Percentiles rank a stretch among this genome's conserved stretches.
Conservation (phyloP, 495 filamentous ascomycete species). For the Talaromyces nanjingensis region DNA sequence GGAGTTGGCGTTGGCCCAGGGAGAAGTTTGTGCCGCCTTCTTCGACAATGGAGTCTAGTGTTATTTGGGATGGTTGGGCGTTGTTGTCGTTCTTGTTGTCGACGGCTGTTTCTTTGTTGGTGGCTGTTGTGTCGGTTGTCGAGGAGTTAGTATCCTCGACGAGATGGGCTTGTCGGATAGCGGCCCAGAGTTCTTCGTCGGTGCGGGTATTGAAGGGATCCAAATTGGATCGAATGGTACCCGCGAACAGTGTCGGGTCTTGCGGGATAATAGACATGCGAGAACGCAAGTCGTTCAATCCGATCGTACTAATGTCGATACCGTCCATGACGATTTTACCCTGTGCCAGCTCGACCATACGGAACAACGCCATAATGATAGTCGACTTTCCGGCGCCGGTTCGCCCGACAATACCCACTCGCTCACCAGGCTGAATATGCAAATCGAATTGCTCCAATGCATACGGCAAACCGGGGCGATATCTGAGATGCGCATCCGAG, state of each 20-base stretch:
- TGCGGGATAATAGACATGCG: conserved; percentile 21
- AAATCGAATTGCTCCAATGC: conserved; percentile 16
- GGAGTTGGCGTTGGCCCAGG: conserved; percentile 22
- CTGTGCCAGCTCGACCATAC: conserved; percentile 15
- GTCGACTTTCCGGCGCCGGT: conserved; percentile 23
- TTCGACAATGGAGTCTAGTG: conserved; percentile 13
- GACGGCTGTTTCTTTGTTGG: neutral
- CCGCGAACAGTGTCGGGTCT: conserved; percentile 20
- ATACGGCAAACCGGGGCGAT: conserved; percentile 14
- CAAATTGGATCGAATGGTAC: conserved; percentile 21
- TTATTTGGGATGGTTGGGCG: conserved; percentile 3
- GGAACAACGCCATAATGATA: conserved; percentile 19
- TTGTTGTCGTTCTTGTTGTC: neutral
- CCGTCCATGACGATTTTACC: conserved; percentile 20
- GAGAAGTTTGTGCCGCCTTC: conserved; percentile 20
- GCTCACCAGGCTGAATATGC: conserved; percentile 13
- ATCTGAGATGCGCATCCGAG: conserved; percentile 14
- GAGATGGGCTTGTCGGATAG: conserved; percentile 13
- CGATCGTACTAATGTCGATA: conserved; percentile 16
- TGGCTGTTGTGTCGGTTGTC: neutral
- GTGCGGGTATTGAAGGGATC: conserved; percentile 20
- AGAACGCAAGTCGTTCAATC: conserved; percentile 14
- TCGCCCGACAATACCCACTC: conserved; percentile 22
- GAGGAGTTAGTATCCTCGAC: conserved; percentile 2
- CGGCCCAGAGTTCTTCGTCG: conserved; percentile 17